Evolutionary conservation across 345 rosid genomes (phyloP).

Genomic region (Dipteronia sinensis): DNA sequence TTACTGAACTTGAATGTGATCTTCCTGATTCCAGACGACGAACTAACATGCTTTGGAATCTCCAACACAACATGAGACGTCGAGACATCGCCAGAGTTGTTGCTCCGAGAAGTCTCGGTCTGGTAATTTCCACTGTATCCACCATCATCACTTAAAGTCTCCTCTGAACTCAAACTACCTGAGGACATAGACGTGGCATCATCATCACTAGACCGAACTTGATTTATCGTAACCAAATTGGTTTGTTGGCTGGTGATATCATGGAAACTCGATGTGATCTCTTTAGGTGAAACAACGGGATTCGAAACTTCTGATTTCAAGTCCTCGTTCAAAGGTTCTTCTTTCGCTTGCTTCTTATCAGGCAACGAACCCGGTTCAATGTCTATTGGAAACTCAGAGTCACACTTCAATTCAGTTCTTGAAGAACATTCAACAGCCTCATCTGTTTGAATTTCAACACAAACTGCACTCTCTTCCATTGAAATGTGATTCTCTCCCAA

Average conservation of each 20-base stretch:
- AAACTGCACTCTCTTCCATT: conserved; percentile 64
- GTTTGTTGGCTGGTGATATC: conserved; percentile 56
- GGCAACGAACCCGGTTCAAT: conserved; percentile 39
- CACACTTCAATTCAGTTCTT: conserved; percentile 49
- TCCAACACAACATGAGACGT: conserved; percentile 71
- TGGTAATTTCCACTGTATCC: conserved; percentile 42
- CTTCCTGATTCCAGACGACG: conserved; percentile 75
- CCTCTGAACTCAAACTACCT: conserved; percentile 48
- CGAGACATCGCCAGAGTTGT: conserved; percentile 35
- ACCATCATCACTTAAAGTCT: conserved; percentile 59
- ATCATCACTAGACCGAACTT: conserved; percentile 34
- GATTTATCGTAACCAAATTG: conserved; percentile 31
- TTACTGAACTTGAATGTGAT: conserved; percentile 83
- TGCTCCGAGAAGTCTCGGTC: conserved; percentile 25
- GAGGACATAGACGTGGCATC: conserved; percentile 25
- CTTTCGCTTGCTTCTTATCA: conserved; percentile 64
- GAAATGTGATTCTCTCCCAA: conserved; percentile 10
- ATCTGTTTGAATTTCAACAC: conserved; percentile 38
- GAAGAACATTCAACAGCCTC: conserved; percentile 32
- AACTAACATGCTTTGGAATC: conserved; percentile 80
- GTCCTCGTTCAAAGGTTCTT: conserved; percentile 77
- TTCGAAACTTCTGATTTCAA: conserved; percentile 80
- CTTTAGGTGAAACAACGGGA: conserved; percentile 63
- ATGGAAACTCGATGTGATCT: conserved; percentile 44
- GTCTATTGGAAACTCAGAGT: conserved; percentile 33